Evolutionary conservation across 768 basidiomycete genomes (phyloP), one percentile per base, ranked within the genome.

Genomic region (Fomitopsis pulvina): DNA sequence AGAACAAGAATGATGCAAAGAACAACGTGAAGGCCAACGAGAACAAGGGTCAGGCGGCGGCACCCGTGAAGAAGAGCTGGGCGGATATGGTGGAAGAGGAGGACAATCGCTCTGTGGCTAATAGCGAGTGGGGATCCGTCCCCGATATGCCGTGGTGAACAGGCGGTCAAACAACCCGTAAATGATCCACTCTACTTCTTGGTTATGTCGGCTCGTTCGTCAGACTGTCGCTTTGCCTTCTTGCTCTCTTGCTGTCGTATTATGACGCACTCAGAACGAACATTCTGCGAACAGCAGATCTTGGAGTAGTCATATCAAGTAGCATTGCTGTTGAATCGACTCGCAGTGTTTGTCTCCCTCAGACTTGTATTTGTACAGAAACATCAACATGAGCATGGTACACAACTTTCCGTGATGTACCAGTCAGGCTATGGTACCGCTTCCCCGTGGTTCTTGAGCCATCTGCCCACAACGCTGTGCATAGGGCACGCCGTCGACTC

Each of bases 401-500:
- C n/a, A 7, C 7, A 16, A 16, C 30, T 16, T 32, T 16, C 16
- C 30, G 8, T 8, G 30, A 8, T 7, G 30, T 16, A 7, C 6
- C 39, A 21, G 16, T n/a, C 28, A 20, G 14, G 25, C 28, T 34
- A 46, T 18, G 45, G 37, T 8, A 34, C 47, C 25, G 22, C 46
- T 43, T 60, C 56, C 2, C 75, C 66, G 58, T 83, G 78, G 55
- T 68, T 68, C 56, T 76, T 78, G 29, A 85, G 56, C 85, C 85
- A 87, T 28, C 76, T 67, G 40, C 71, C 66, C 2, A 86, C 70
- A 3, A 79, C 77, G 26, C 52, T 63, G 21, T 68, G 69, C 56
- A 71, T 69, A 0, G 85, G 85, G 63, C 85, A 88, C 0, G 82
- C 80, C 0, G 81, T 80, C 3, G 82, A 81, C 51, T 74, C 68